These are phyloP conservation scores for Pisolithus marmoratus DNA, from an alignment of 768 basidiomycete genomes.

Conservation along the genomic window DNA sequence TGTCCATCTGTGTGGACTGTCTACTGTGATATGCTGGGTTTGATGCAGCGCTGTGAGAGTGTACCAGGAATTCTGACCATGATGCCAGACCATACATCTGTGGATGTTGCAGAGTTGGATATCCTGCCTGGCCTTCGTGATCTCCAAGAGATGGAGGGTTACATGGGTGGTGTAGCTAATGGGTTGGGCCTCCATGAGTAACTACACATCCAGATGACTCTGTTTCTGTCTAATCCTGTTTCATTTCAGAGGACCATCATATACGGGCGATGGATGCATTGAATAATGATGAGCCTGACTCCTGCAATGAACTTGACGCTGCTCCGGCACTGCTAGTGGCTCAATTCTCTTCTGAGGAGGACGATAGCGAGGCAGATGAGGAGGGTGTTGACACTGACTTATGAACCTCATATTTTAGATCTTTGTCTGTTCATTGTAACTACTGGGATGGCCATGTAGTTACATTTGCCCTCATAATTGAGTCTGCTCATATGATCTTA, in stretches of 20 bases:
- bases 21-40: not conserved
- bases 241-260: not conserved
- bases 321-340: not conserved
- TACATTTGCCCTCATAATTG: too few species aligned
- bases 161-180: slow-evolving; percentile 4
- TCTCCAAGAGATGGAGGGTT: not conserved
- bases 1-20: slow-evolving; percentile 18
- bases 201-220: too few species aligned
- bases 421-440: too few species aligned
- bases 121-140: not conserved
- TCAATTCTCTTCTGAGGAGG: not conserved
- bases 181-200: slow-evolving; percentile 3
- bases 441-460: too few species aligned
- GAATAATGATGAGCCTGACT: not conserved
- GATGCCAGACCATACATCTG: not conserved
- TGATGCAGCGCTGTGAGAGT: not conserved
- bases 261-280: not conserved
- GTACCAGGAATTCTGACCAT: not conserved
- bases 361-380: not conserved
- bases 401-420: too few species aligned
- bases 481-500: too few species aligned
- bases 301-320: not conserved
- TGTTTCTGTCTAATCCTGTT: not conserved
- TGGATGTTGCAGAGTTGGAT: not conserved
- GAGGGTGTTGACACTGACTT: not conserved